Evolutionary conservation across 202 grass and related monocot genomes (phyloP), one percentile per base, ranked within the genome.

Genomic region (Digitaria exilis): DNA sequence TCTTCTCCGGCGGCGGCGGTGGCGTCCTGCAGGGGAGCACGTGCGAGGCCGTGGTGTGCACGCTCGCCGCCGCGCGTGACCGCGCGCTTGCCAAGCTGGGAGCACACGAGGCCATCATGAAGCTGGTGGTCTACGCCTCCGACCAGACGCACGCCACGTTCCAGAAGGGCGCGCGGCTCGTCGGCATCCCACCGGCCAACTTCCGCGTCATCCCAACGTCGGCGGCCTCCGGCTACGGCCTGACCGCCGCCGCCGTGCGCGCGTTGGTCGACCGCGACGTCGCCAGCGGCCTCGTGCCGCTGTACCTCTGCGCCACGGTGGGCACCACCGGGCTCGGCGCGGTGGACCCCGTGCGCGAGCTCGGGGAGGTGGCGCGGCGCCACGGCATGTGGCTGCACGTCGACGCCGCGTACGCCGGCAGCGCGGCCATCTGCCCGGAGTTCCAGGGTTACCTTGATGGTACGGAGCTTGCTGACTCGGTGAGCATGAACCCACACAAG

Each of bases 401-500:
- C 1, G 90, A 92, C 54, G 90, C 84, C 1, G 87, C 84, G 5
- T 92, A 89, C 69, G 90, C 87, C 13, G 84, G 90, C 2, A 87
- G 71, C 21, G 73, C 84, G 3, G 64, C 65, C 3, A 35, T 92
- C 32, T 92, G 87, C 71, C 76, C 77, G 0, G 87, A 92, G 52
- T 87, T 87, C 76, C 80, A 44, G 37, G 11, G 24, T 8, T 75
- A 69, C 48, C 75, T 89, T 5, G 80, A 92, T 5, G 87, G 87
- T 19, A 84, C 65, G 9, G 90, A 92, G 74, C 71, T 87, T 1
- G 90, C 84, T 1, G 76, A 92, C 70, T 92, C 87, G 37, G 79
- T 92, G 64, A 92, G 90, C 84, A 82, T 84, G 84, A 89, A 93
- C 80, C 84, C 90, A 2, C 90, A 89, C 81, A 93, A 93, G 77